Evolutionary conservation across 352 stramenopile genomes (phyloP), one percentile per base, ranked within the genome.

Genomic region (Pythium insidiosum): DNA sequence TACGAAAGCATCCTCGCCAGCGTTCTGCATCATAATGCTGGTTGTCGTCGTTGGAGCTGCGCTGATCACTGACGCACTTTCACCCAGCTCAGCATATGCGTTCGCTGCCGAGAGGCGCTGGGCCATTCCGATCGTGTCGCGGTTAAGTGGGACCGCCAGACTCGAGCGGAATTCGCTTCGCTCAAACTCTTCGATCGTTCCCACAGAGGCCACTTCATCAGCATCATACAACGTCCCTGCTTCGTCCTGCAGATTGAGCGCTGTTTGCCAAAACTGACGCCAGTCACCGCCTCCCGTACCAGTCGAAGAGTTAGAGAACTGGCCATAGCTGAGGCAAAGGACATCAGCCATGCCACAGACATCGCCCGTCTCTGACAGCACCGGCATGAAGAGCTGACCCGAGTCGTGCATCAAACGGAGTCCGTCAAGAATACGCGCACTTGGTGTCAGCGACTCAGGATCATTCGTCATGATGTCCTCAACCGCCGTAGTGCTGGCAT

Each of bases 151-250:
- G 24, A 38, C 57, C 57, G 33, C 28, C 22, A 54, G 50, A 36
- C 45, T 63, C 25, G 50, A 67, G 33, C 77, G 73, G 44, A 74
- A 85, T 56, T 95, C 83, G 36, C 66, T 88, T 12, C 80, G 81
- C 47, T 93, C 81, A 43, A 95, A 95, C 31, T 94, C 83, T 45
- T 95, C 83, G 37, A 95, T 95, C 4, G 83, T 95, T 12, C 81
- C 80, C 2, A 95, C 78, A 2, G 83, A 95, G 12, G 63, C 69
- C 10, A 60, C 81, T 20, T 94, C 82, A 34, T 92, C 79, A 6
- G 68, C 61, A 24, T 88, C 83, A 48, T 88, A 90, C 44, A 79
- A 73, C 30, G 66, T 73, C 6, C 76, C 77, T 6, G 80, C 66
- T 53, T 94, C 76, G 33, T 94, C 83, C 44, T 94, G 78, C 6